Evolutionary conservation across 495 filamentous ascomycete genomes (phyloP).

Genomic region (Penicillium cinerascens): DNA sequence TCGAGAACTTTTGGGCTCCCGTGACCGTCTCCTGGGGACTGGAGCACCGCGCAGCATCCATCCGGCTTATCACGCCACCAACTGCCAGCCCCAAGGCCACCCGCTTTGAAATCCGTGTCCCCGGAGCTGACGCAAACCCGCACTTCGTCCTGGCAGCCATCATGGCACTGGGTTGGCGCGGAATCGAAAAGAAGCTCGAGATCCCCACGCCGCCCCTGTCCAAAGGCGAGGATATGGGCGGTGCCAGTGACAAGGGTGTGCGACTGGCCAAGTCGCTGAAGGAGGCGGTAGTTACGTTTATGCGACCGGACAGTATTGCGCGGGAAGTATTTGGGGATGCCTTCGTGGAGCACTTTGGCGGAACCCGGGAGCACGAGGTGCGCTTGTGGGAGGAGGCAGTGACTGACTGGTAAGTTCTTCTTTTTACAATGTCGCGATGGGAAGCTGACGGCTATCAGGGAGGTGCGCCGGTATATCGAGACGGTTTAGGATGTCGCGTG

Average conservation of each 20-base stretch:
- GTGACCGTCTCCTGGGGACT: conserved; percentile 96
- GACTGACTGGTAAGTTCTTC: conserved; percentile 73
- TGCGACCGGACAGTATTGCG: conserved; percentile 71
- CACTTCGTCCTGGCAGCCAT: conserved; percentile 85
- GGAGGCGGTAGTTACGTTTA: conserved; percentile 77
- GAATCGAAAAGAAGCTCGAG: conserved; percentile 83
- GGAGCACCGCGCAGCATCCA: conserved; percentile 89
- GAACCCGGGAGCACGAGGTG: conserved; percentile 89
- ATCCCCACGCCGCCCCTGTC: conserved; percentile 76
- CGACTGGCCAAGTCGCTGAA: conserved; percentile 76
- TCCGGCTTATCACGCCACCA: conserved; percentile 85
- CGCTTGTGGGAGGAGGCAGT: conserved; percentile 92
- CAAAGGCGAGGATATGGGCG: conserved; percentile 76
- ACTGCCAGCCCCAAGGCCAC: conserved; percentile 79
- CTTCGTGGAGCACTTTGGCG: conserved; percentile 93
- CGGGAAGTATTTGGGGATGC: conserved; percentile 89
- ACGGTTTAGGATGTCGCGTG: conserved; percentile 29
- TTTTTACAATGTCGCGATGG: not conserved
- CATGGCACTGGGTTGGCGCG: conserved; percentile 80
- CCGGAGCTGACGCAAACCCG: conserved; percentile 87
- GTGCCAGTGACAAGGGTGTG: conserved; percentile 53
- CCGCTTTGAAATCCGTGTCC: conserved; percentile 85
- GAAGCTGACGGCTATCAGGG: conserved; percentile 33
- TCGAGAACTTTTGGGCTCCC: conserved; percentile 98
- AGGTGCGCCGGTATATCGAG: conserved; percentile 51